Conservation (phyloP, 768 basidiomycete genomes). For the Pleurotus djamor region DNA sequence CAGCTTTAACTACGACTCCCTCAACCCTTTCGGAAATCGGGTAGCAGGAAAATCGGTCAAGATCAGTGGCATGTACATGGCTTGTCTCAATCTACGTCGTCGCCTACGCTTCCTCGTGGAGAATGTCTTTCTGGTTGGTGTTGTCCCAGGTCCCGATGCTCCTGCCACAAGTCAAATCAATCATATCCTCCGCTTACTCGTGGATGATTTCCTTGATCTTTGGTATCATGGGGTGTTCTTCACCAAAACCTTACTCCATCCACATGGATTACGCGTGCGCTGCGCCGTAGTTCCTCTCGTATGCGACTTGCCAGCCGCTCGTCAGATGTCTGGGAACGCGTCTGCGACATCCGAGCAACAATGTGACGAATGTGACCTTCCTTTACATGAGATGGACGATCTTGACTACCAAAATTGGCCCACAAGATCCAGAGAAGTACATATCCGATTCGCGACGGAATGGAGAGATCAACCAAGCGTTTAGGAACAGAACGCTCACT, state of each 20-base stretch:
- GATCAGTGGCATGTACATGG: slow-evolving; percentile 24
- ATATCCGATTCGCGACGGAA: neutral
- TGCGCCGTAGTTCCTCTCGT: slow-evolving; percentile 27
- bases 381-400: neutral
- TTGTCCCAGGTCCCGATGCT: slow-evolving; percentile 38
- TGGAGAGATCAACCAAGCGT: neutral
- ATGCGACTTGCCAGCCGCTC: slow-evolving; percentile 30
- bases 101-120: slow-evolving; percentile 25
- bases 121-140: slow-evolving; percentile 34
- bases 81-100: slow-evolving; percentile 32
- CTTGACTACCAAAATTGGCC: neutral
- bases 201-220: slow-evolving; percentile 29
- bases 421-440: neutral
- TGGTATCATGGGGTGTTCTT: slow-evolving; percentile 30
- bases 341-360: slow-evolving; percentile 12
- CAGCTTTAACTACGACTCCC: slow-evolving; percentile 29
- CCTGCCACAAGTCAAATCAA: slow-evolving; percentile 30
- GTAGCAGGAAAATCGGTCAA: slow-evolving; percentile 20
- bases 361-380: slow-evolving; percentile 19
- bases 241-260: slow-evolving; percentile 16
- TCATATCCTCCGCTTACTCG: slow-evolving; percentile 31
- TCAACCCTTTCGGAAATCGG: slow-evolving; percentile 32
- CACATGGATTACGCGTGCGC: slow-evolving; percentile 22
- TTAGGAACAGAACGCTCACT: too few species aligned
- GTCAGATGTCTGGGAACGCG: slow-evolving; percentile 24